Base-by-base conservation (phyloP, 352 stramenopile species). In the Phytophthora sojae region DNA sequence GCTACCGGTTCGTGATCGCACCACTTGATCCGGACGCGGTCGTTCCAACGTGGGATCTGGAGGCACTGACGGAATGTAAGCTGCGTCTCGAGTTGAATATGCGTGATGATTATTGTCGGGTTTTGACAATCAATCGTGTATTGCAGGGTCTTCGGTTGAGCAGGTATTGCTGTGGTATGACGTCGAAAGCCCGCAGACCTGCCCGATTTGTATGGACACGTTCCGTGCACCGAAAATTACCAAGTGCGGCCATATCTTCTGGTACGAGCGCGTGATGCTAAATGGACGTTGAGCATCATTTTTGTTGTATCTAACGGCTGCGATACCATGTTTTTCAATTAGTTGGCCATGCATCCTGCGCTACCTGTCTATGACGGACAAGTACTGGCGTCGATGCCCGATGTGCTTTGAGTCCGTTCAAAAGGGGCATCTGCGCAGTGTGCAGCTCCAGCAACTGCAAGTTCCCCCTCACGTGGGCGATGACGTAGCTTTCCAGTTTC, bases 401-500 rank as follows among this genome's bases (percentile, higher is more conserved):
- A 96, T 96, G 89, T 96, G 89, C 65, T 96, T 96, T 60, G 89
- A 96, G 58, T 90, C 86, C 19, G 85, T 95, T 51, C 87, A 96
- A 70, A 96, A 94, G 67, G 85, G 75, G 1, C 87, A 96, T 29
- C 49, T 96, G 50, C 85, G 87, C 44, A 95, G 86, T 67, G 87
- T 94, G 11, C 76, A 82, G 17, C 65, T 96, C 37, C 75, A 93
- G 50, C 73, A 83, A 54, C 65, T 92, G 23, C 75, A 83, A 30
- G 67, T 92, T 0, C 83, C 86, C 6, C 89, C 89, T 21, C 81
- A 76, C 30, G 76, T 92, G n/a, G 76, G 80, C 15, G 73, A 79
- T 1, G 42, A 75, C 25, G 83, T 80, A 45, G 84, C 78, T 45
- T 96, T 96, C 64, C 86, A 92, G 62, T 93, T 94, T 19, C 66